Base-by-base conservation (phyloP, 106 monocot genomes). In the Narthecium ossifragum region DNA sequence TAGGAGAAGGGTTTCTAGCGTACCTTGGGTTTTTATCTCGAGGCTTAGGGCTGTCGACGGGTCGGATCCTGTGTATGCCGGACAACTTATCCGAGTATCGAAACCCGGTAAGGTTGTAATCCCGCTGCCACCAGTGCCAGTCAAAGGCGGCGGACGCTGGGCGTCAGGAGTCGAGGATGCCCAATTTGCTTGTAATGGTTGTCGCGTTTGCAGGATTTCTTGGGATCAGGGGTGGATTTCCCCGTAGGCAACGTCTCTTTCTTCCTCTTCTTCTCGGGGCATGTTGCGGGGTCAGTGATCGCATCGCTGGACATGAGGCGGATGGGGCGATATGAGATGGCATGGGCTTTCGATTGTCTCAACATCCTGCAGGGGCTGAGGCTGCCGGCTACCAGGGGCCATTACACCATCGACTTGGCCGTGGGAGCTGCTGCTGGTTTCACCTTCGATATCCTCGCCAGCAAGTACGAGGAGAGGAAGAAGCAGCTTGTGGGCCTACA, bases 261-360 rank as follows among this genome's bases (percentile, higher is more conserved):
- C 73, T 96, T 84, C 76, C 90, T 96, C 53, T 96, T 96, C 81
- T 96, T 83, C 86, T 96, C 90, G 4, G 96, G 96, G 1, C 96
- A 96, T 34, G 96, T 83, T 8, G 96, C 85, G 2, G 96, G 83
- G 6, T 67, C 90, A 0, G 54, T 96, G 59, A 90, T 96, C 38
- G 96, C 86, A 1, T 86, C 96, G 2, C 31, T 84, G 36, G 96
- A 96, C 74, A 96, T 96, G 96, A 72, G 90, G 54, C 50, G 96
- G 53, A 71, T 55, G 50, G 36, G 60, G 38, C 70, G 90, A 27
- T 30, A 39, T 17, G 37, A 27, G 22, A 57, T 96, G 70, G 90
- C 90, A 4, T 36, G 38, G 37, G 31, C 40, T 7, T 96, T 86
- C 53, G 96, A 96, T 45, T 46, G 45, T 8, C 75, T 96, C 46